Percentiles rank a stretch among this genome's conserved stretches.
Evolutionary conservation across 768 basidiomycete species (phyloP).

Genomic region (Hygrophorus pudorinus): DNA sequence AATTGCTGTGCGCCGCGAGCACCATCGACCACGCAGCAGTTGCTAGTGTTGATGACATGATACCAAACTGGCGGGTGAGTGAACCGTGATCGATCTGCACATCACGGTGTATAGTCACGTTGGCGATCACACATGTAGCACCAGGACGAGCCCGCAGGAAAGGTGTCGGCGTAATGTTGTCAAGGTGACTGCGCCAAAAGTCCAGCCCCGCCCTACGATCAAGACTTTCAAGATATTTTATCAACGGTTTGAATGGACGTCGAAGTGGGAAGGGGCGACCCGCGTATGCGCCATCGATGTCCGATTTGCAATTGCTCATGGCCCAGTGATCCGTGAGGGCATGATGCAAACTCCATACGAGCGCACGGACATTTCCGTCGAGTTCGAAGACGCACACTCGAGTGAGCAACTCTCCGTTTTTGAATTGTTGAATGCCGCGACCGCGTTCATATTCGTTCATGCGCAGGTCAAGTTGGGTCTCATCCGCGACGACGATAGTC

Average conservation of each 20-base stretch:
- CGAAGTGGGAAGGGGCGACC: background rate
- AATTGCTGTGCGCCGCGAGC: conserved; percentile 1
- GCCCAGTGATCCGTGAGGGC: conserved; percentile 1
- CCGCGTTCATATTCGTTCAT: background rate
- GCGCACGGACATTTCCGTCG: background rate
- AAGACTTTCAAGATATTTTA: conserved; percentile 1
- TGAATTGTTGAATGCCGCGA: background rate
- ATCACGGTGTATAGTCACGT: background rate
- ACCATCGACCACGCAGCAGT: conserved; percentile 2
- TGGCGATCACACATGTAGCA: background rate
- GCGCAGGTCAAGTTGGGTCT: background rate
- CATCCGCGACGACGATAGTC: background rate
- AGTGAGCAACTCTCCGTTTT: conserved; percentile 1
- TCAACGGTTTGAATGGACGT: conserved; percentile 3
- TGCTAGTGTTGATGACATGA: conserved; percentile 1
- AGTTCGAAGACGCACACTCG: conserved; percentile 1
- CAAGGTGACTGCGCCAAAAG: conserved; percentile 1
- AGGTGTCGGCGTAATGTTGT: background rate
- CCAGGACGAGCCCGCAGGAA: background rate
- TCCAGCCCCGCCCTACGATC: background rate
- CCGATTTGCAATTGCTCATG: background rate
- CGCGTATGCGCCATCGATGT: background rate
- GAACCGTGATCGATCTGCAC: background rate
- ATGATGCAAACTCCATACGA: conserved; percentile 2
- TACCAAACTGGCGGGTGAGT: background rate